Conservation (phyloP, 139 green algal genomes). For the Chlorella vulgaris region DNA sequence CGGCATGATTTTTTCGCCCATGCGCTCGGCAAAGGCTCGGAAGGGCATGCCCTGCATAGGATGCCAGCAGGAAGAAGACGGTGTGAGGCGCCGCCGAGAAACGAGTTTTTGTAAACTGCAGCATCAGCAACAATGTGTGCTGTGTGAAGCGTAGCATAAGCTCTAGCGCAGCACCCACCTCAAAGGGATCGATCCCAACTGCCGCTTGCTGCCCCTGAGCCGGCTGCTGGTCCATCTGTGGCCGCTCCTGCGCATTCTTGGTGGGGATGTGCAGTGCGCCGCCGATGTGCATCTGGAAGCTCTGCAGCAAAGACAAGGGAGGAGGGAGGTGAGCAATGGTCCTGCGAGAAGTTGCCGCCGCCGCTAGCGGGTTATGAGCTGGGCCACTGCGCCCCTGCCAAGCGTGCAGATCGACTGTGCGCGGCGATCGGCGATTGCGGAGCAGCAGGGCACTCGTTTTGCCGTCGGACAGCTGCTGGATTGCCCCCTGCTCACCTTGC, state of each 20-base stretch:
- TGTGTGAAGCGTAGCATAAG: too few species aligned
- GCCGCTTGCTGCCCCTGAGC: neutral
- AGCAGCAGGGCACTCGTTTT: neutral
- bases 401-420: too few species aligned
- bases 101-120: too few species aligned
- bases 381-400: too few species aligned
- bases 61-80: too few species aligned
- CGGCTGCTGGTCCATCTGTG: neutral
- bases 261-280: conserved; percentile 48
- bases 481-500: neutral
- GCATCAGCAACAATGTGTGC: too few species aligned
- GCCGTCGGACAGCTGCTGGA: neutral
- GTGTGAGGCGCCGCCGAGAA: too few species aligned
- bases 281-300: conserved; percentile 56
- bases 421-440: neutral
- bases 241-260: conserved; percentile 8
- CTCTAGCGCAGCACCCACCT: neutral
- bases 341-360: too few species aligned
- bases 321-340: neutral
- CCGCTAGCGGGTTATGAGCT: too few species aligned
- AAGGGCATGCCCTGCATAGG: conserved; percentile 49
- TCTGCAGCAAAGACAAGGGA: conserved; percentile 40
- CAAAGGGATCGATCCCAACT: neutral
- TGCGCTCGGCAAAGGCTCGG: conserved; percentile 45
- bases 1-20: conserved; percentile 41